phyloP scores from a whole-genome alignment of 108 stramenopile species.

The Nitzschia inconspicua region DNA sequence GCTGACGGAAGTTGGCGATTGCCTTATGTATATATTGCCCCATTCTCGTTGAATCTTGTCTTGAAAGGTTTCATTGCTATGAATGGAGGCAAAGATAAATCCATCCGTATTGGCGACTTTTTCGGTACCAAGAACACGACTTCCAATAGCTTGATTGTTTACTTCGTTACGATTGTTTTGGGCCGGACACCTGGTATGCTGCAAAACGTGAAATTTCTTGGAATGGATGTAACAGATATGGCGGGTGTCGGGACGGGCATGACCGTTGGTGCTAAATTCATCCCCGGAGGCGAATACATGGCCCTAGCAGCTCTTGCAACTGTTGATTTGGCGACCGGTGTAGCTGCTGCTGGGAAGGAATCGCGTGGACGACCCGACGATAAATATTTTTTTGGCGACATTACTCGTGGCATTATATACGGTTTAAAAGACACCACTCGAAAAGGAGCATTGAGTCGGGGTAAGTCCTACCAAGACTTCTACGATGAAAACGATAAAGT shows the following conservation, averaged over 20 bases:
- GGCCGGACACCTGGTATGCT: constrained; percentile 8
- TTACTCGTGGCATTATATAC: not conserved
- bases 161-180: constrained; percentile 9
- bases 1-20: not conserved
- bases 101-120: not conserved
- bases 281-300: constrained; percentile 5
- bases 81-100: constrained; percentile 1
- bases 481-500: constrained; percentile 13
- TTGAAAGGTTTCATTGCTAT: constrained; percentile 6
- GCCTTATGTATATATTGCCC: constrained; percentile 6
- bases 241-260: constrained; percentile 1
- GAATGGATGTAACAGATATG: constrained; percentile 10
- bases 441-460: not conserved
- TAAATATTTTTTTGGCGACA: not conserved
- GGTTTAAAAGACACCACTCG: not conserved
- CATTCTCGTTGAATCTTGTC: constrained; percentile 1
- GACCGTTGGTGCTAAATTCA: not conserved
- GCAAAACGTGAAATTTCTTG: constrained; percentile 4
- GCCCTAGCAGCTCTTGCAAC: not conserved
- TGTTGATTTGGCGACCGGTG: not conserved
- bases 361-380: not conserved
- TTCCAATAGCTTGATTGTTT: not conserved
- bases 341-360: not conserved
- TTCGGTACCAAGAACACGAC: not conserved
- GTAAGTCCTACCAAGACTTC: not conserved